Conservation (phyloP, 495 filamentous ascomycete genomes). For the Tuber brumale region DNA sequence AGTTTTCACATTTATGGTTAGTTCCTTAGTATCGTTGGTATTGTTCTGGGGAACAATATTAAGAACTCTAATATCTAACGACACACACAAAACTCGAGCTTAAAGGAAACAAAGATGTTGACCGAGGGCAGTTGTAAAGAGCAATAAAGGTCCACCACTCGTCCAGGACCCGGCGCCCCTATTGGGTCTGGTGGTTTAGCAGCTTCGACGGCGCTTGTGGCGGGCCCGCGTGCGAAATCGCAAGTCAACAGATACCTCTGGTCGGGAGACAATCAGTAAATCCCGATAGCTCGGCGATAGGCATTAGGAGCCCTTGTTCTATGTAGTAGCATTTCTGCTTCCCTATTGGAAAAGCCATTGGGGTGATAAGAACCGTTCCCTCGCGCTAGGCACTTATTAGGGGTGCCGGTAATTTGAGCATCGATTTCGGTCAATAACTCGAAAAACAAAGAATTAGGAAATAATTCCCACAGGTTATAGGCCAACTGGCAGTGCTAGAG, state of each 20-base stretch:
- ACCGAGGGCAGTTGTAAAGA: background rate
- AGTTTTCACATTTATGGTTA: constrained; percentile 1
- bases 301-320: background rate
- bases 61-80: constrained; percentile 13
- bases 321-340: background rate
- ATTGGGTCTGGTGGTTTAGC: background rate
- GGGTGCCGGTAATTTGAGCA: background rate
- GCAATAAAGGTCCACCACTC: background rate
- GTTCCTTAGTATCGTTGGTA: constrained; percentile 20
- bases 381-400: background rate
- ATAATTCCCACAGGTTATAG: background rate
- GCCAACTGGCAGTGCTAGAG: background rate
- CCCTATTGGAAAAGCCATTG: background rate
- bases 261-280: background rate
- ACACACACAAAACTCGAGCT: background rate
- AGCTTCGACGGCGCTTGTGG: background rate
- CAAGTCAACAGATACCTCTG: background rate
- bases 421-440: background rate
- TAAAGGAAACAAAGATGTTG: constrained; percentile 1
- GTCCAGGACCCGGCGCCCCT: background rate
- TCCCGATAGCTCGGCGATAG: background rate
- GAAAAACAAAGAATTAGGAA: background rate
- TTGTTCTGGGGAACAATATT: constrained; percentile 32
- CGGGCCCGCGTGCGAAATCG: background rate
- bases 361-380: background rate